Evolutionary conservation across 306 rosid species (phyloP), one percentile per base, ranked within the genome.

Genomic region (Aeschynomene evenia): DNA sequence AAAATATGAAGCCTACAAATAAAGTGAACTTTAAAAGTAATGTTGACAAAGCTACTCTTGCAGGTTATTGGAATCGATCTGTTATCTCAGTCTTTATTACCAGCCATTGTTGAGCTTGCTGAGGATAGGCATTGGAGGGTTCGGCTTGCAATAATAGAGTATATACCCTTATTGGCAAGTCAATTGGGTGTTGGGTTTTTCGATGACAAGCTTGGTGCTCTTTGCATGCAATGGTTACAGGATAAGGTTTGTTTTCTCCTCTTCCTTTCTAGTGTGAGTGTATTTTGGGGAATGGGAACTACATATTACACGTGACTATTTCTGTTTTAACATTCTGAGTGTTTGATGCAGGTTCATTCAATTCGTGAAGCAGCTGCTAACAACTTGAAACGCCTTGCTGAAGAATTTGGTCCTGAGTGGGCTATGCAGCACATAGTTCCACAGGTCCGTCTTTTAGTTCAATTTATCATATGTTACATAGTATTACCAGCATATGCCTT

Each of bases 111-210:
- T 77, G 98, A 94, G 86, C 98, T 94, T 63, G 98, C 98, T 0
- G 98, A 94, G 84, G 98, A 94, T 78, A 87, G 96, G 80, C 98
- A 94, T 77, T 94, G 98, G 98, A 85, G 98, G 73, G 98, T 93
- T 67, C 91, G 98, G 46, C 96, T 93, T 53, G 98, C 98, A 66
- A 94, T 94, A 60, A 94, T 94, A 65, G 98, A 90, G 75, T 94
- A 94, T 75, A 94, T 94, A 73, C 98, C 98, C 45, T 79, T 94
- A 67, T 73, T 94, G 85, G 98, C 98, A 37, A 94, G 97, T 82
- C 97, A 94, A 55, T 80, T 94, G 77, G 98, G 98, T 66, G 96
- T 94, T 52, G 91, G 97, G 15, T 94, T 94, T 84, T 94, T 94
- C 23, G 96, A 94, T 49, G 98, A 94, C 78, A 94, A 94, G 85